Conservation (phyloP, 805 yeast species). For the Yarrowia hollandica region DNA sequence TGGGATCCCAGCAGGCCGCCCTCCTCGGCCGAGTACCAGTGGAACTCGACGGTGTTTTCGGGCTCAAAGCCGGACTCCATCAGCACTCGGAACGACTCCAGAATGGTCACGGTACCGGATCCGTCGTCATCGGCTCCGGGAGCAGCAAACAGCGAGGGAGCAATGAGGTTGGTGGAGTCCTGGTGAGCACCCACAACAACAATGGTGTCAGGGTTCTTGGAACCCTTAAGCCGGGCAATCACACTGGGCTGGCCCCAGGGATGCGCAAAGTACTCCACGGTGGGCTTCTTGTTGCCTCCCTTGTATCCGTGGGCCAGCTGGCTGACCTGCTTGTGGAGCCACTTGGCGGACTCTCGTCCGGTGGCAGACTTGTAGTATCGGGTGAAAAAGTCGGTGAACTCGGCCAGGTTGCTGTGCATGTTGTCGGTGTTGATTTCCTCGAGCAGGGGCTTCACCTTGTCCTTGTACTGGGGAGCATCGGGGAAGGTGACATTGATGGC, state of each 20-base stretch:
- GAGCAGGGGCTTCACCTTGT: constrained; percentile 47
- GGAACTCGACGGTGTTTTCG: constrained; percentile 80
- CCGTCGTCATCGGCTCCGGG: constrained; percentile 98
- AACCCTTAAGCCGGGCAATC: constrained; percentile 55
- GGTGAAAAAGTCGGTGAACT: constrained; percentile 68
- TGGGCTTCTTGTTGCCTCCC: constrained; percentile 43
- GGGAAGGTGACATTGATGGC: constrained; percentile 56
- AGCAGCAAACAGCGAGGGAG: constrained; percentile 67
- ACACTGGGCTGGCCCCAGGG: constrained; percentile 78
- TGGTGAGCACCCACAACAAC: constrained; percentile 88
- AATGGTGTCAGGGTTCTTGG: constrained; percentile 46
- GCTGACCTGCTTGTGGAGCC: constrained; percentile 58
- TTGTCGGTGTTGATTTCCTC: constrained; percentile 48
- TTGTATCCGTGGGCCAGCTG: constrained; percentile 41
- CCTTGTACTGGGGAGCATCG: constrained; percentile 41
- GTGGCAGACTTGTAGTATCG: constrained; percentile 71
- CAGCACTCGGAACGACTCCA: constrained; percentile 72
- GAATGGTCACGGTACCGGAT: constrained; percentile 75
- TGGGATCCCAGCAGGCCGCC: constrained; percentile 85
- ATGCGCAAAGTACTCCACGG: constrained; percentile 58
- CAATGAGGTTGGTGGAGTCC: constrained; percentile 73
- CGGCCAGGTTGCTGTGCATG: constrained; percentile 56
- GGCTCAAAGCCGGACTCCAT: constrained; percentile 52
- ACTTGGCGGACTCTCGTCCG: constrained; percentile 70
- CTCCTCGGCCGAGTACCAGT: constrained; percentile 94